These are phyloP conservation scores for Fusarium musae DNA, from an alignment of 2,329 filamentous ascomycete species.

Conservation along the genomic window DNA sequence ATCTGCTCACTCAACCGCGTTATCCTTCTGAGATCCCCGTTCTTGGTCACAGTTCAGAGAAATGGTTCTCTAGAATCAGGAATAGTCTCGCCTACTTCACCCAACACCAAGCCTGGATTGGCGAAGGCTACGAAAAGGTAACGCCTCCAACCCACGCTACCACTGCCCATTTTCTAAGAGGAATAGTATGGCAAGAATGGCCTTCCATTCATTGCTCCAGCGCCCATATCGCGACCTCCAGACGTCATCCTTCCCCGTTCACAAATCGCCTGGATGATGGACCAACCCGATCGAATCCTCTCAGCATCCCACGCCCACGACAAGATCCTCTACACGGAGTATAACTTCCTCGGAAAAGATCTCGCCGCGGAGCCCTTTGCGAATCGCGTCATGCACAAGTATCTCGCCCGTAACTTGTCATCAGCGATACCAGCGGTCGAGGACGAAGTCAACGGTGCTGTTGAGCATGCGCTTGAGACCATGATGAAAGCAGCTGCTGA, in stretches of 20 bases:
- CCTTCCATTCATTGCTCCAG: conserved; percentile 55
- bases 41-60: conserved; percentile 51
- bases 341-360: conserved; percentile 55
- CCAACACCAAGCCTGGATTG: conserved; percentile 54
- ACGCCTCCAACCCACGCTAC: no score
- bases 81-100: conserved; percentile 55
- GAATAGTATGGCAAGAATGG: conserved; percentile 54
- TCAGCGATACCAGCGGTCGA: conserved; percentile 54
- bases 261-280: conserved; percentile 59
- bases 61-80: conserved; percentile 50
- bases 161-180: not conserved
- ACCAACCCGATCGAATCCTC: conserved; percentile 57
- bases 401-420: conserved; percentile 55
- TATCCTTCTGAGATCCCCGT: conserved; percentile 55
- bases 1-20: conserved; percentile 52
- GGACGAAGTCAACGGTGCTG: conserved; percentile 52
- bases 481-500: conserved; percentile 15
- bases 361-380: conserved; percentile 53
- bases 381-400: conserved; percentile 56
- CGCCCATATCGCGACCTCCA: conserved; percentile 53
- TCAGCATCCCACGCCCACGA: conserved; percentile 56
- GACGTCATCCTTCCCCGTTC: conserved; percentile 58
- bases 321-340: conserved; percentile 51
- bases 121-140: conserved; percentile 57
- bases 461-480: conserved; percentile 49